Evolutionary conservation across 192 early-diverging fungal species (phyloP), one percentile per base, ranked within the genome.

Genomic region (Phycomyces blakesleeanus): DNA sequence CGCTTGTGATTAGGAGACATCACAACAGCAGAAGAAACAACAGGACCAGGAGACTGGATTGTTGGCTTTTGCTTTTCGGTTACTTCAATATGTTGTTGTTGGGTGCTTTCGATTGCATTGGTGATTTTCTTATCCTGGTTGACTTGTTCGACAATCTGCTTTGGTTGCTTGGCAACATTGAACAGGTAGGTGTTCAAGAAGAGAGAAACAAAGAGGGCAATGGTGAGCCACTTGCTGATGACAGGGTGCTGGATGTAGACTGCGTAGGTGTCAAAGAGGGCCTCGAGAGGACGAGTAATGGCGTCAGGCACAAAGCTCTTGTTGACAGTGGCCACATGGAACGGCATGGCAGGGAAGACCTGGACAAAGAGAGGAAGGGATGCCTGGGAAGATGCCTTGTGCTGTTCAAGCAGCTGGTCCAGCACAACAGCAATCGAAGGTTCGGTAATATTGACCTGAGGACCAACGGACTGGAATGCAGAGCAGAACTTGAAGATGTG

Each of bases 401-500:
- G 81, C 39, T 79, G 68, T 4, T 71, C 47, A 14, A 82, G 61
- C 12, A 85, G 61, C 16, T 55, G 64, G 18, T 73, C 56, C n/a
- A 85, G 72, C n/a, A 81, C 72, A 53, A 68, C 59, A 12, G 68
- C 66, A 34, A 81, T 64, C 21, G 66, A 51, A n/a, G 81, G 57
- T 26, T 76, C 74, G 18, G 53, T 41, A 42, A 82, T 64, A 61
- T 78, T 67, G 18, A 81, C 78, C 53, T 69, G 67, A 21, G 67
- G 67, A 22, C 71, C 59, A 9, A 72, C 57, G 26, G 64, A 58
- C 44, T 66, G 65, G 21, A 76, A 78, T n/a, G 85, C 81, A 26
- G 79, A 80, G 58, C 81, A 81, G 52, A 86, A 63, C 51, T 83
- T 81, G 66, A 86, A 80, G 24, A 86, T 61, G 63, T 87, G 84